phyloP scores from a whole-genome alignment of 495 filamentous ascomycete genomes.

The Lophiostoma macrostomum region DNA sequence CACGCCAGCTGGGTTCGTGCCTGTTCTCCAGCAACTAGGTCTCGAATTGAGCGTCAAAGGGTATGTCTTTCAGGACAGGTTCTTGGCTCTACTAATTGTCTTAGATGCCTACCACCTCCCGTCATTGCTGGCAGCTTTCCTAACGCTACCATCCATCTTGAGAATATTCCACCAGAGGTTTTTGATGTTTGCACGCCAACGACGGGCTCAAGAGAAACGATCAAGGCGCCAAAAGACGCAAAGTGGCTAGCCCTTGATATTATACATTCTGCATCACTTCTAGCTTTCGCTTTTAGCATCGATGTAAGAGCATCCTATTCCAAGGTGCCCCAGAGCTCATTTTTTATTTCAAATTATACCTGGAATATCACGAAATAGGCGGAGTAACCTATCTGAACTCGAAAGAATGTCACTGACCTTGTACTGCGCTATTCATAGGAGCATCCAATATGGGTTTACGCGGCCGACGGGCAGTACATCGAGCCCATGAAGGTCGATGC shows the following conservation, averaged over 20 bases:
- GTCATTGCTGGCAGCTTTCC: neutral
- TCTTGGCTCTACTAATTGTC: neutral
- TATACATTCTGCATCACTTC: constrained; percentile 44
- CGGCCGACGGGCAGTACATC: constrained; percentile 47
- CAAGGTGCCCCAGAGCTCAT: too few relatives aligned
- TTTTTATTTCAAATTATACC: too few relatives aligned
- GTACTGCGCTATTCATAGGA: too few relatives aligned
- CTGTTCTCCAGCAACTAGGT: constrained; percentile 36
- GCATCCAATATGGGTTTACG: constrained; percentile 47
- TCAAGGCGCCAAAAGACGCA: constrained; percentile 22
- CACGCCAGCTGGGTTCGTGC: constrained; percentile 37
- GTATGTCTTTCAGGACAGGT: constrained; percentile 34
- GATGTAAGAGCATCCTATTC: too few relatives aligned
- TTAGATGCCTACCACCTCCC: constrained; percentile 4
- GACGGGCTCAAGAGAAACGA: constrained; percentile 41
- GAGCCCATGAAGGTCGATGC: constrained; percentile 43
- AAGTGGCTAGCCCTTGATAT: constrained; percentile 51
- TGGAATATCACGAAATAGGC: too few relatives aligned
- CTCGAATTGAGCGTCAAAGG: constrained; percentile 50
- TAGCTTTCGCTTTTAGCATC: constrained; percentile 45
- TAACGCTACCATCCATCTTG: neutral
- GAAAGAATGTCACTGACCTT: too few relatives aligned
- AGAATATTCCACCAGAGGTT: constrained; percentile 3
- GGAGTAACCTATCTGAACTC: too few relatives aligned
- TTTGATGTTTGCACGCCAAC: constrained; percentile 43